A percentile compares a stretch with the other conserved stretches of the same genome.
Conservation (phyloP, 169 alveolate genomes). For the Eimeria falciformis region DNA sequence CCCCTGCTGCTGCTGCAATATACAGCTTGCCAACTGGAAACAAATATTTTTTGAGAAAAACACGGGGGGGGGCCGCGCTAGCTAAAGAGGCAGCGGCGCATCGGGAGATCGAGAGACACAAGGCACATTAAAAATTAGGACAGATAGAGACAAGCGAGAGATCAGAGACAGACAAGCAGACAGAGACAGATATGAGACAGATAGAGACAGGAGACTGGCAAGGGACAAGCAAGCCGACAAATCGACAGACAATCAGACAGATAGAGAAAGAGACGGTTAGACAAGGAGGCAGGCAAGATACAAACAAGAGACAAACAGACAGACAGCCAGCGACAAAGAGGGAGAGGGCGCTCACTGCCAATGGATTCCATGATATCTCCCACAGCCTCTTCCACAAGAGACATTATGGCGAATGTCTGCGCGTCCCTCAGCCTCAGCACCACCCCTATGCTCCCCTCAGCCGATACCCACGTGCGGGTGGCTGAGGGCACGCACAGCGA, state of each 20-base stretch:
- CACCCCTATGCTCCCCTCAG: slow-evolving; percentile 52
- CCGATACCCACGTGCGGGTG: slow-evolving; percentile 34
- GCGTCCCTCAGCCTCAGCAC: slow-evolving; percentile 1
- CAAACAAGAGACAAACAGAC: background rate
- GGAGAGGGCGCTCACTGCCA: background rate
- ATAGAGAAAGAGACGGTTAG: background rate
- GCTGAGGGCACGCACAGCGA: background rate
- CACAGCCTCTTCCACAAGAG: slow-evolving; percentile 59
- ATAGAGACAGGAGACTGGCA: too few species aligned
- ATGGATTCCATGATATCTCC: background rate
- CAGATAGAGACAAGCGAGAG: too few species aligned
- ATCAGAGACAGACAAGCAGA: too few species aligned
- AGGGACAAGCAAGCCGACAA: too few species aligned
- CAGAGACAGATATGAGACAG: background rate
- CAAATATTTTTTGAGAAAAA: too few species aligned
- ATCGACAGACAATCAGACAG: too few species aligned
- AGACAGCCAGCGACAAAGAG: background rate
- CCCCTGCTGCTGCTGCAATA: slow-evolving; percentile 6
- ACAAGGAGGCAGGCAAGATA: background rate
- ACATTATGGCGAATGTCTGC: slow-evolving; percentile 6
- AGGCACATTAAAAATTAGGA: too few species aligned
- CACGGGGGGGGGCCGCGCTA: background rate
- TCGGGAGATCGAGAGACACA: too few species aligned
- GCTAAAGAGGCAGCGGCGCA: too few species aligned
- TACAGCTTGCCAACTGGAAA: too few species aligned